Evolutionary conservation across 2,329 filamentous ascomycete species (phyloP).

Genomic region (Penicillium thymicola): DNA sequence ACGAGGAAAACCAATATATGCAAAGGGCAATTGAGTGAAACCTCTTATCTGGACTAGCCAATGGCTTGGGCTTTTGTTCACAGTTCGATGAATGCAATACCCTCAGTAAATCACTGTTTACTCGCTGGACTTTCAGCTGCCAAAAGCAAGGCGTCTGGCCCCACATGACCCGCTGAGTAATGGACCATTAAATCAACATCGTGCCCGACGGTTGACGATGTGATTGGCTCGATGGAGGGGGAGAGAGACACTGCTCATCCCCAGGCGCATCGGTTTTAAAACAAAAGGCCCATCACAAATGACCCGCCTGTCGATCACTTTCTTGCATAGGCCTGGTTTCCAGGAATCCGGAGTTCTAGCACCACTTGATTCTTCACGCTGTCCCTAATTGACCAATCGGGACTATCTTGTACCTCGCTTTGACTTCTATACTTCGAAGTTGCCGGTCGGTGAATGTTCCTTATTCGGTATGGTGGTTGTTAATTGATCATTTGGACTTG

Average conservation of each 20-base stretch:
- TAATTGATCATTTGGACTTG: background rate
- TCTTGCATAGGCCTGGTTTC: background rate
- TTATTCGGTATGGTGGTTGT: constrained; percentile 6
- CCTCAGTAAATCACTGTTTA: background rate
- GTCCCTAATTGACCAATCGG: constrained; percentile 7
- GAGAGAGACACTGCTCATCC: background rate
- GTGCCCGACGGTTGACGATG: constrained; percentile 3
- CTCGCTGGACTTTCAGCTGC: background rate
- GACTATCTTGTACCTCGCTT: background rate
- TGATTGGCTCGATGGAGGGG: constrained; percentile 18
- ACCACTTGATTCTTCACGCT: constrained; percentile 21
- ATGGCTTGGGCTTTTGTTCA: too few relatives aligned
- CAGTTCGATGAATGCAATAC: too few relatives aligned
- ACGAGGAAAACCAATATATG: background rate
- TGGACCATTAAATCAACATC: constrained; percentile 10
- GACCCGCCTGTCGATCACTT: constrained; percentile 12
- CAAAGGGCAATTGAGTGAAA: background rate
- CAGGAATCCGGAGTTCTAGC: background rate
- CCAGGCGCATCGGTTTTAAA: background rate
- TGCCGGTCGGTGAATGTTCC: constrained; percentile 19
- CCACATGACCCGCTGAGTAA: background rate
- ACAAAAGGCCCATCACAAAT: background rate
- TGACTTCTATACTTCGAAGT: background rate
- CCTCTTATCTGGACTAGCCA: background rate
- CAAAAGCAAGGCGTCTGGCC: background rate